These are phyloP conservation scores for Coffea eugenioides DNA, from an alignment of 257 asterid species.

Conservation along the genomic window DNA sequence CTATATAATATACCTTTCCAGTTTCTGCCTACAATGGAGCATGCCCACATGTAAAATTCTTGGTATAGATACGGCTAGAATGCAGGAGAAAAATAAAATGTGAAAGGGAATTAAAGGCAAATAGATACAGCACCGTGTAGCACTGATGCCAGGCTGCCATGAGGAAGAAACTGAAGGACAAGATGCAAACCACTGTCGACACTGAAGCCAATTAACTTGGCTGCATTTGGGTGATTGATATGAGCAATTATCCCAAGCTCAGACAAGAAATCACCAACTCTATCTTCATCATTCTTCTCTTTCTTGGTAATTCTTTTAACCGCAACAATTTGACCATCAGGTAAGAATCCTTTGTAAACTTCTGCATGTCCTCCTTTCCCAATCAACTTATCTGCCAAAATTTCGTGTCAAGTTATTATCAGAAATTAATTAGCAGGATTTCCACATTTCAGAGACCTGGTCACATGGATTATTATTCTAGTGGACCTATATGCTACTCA, in stretches of 20 bases:
- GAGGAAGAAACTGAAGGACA: slow-evolving; percentile 69
- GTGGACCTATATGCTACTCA: neutral
- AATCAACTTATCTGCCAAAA: slow-evolving; percentile 56
- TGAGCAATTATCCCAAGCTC: slow-evolving; percentile 95
- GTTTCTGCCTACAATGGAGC: neutral
- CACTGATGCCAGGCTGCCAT: slow-evolving; percentile 73
- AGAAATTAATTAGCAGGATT: slow-evolving; percentile 16
- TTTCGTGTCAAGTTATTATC: slow-evolving; percentile 17
- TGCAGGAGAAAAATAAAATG: no score
- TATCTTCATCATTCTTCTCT: slow-evolving; percentile 69
- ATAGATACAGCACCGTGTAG: slow-evolving; percentile 55
- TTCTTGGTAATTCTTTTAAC: slow-evolving; percentile 70
- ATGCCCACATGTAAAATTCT: neutral
- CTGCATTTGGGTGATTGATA: slow-evolving; percentile 80
- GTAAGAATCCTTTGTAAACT: slow-evolving; percentile 74
- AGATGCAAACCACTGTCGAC: slow-evolving; percentile 73
- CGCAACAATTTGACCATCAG: slow-evolving; percentile 83
- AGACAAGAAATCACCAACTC: slow-evolving; percentile 78
- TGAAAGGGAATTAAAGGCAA: neutral
- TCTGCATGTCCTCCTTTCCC: slow-evolving; percentile 98
- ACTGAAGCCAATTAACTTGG: slow-evolving; percentile 78
- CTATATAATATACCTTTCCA: neutral
- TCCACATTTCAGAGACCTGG: slow-evolving; percentile 5
- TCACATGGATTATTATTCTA: neutral
- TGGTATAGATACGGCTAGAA: neutral